These are phyloP conservation scores for Stentor coeruleus DNA, from an alignment of 73 alveolate species.

Conservation along the genomic window DNA sequence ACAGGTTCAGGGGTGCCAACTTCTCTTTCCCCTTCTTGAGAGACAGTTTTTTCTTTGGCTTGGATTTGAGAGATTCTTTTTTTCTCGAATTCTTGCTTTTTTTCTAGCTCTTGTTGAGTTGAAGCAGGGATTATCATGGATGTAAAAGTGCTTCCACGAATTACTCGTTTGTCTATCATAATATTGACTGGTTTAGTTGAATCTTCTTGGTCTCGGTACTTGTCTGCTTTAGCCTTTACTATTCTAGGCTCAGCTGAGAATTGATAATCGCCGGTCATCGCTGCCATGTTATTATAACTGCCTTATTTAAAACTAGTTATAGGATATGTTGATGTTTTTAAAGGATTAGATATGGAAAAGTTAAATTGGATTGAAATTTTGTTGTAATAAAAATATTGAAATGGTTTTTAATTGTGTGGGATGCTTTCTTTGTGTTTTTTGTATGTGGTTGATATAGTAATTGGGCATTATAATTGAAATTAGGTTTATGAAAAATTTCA, in stretches of 20 bases:
- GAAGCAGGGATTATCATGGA: constrained; percentile 89
- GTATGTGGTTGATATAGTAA: too few species aligned
- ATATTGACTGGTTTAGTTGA: constrained; percentile 42
- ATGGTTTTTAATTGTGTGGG: too few species aligned
- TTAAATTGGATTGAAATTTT: too few species aligned
- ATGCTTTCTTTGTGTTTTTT: too few species aligned
- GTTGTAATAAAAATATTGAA: too few species aligned
- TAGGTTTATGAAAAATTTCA: too few species aligned
- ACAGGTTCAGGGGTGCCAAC: constrained; percentile 64
- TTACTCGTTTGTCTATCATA: constrained; percentile 92
- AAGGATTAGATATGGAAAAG: too few species aligned
- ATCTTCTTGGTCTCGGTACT: constrained; percentile 17
- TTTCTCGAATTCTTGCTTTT: constrained; percentile 31
- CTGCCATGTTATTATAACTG: constrained; percentile 26
- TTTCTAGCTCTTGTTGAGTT: constrained; percentile 38
- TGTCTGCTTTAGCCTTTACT: constrained; percentile 15
- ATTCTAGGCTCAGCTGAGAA: constrained; percentile 29
- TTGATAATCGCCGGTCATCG: constrained; percentile 22
- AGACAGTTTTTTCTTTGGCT: constrained; percentile 18
- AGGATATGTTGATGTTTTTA: too few species aligned
- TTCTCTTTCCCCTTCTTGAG: constrained; percentile 51
- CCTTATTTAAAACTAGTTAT: too few species aligned
- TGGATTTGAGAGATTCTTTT: constrained; percentile 8
- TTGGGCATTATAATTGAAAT: too few species aligned
- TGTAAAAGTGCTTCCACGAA: constrained; percentile 93